These are phyloP conservation scores for Malassezia pachydermatis DNA, from an alignment of 1,284 basidiomycete species.

Conservation along the genomic window DNA sequence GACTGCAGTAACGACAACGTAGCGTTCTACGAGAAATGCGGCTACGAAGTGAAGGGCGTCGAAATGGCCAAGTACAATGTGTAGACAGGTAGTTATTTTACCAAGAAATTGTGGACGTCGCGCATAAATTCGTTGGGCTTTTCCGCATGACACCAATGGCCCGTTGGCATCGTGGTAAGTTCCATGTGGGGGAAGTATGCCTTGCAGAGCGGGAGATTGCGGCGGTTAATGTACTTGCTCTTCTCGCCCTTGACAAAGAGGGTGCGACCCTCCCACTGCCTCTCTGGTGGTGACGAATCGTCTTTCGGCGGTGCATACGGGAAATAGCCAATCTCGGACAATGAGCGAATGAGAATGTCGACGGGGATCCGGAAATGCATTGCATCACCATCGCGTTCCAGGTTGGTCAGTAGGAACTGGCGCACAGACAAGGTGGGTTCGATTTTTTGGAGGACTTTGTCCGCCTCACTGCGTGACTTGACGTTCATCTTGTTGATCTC, in stretches of 20 bases:
- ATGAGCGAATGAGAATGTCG: constrained; percentile 56
- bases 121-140: constrained; percentile 48
- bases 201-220: constrained; percentile 56
- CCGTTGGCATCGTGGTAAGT: constrained; percentile 45
- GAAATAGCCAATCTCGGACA: constrained; percentile 64
- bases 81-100: not conserved
- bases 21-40: constrained; percentile 97
- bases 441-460: constrained; percentile 56
- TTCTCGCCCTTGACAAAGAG: constrained; percentile 65
- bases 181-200: constrained; percentile 61
- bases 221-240: constrained; percentile 62
- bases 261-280: constrained; percentile 57
- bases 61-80: constrained; percentile 42
- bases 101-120: constrained; percentile 40
- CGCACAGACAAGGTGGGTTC: constrained; percentile 60
- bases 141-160: constrained; percentile 50
- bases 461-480: constrained; percentile 58
- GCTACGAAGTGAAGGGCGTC: constrained; percentile 50
- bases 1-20: constrained; percentile 87
- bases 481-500: constrained; percentile 57
- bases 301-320: constrained; percentile 52
- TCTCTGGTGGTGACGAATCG: constrained; percentile 3
- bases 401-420: constrained; percentile 72
- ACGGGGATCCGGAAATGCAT: constrained; percentile 63
- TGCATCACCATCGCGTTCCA: constrained; percentile 50